Conservation (phyloP, 2,329 filamentous ascomycete species). For the Mollisiaceae sp. region DNA sequence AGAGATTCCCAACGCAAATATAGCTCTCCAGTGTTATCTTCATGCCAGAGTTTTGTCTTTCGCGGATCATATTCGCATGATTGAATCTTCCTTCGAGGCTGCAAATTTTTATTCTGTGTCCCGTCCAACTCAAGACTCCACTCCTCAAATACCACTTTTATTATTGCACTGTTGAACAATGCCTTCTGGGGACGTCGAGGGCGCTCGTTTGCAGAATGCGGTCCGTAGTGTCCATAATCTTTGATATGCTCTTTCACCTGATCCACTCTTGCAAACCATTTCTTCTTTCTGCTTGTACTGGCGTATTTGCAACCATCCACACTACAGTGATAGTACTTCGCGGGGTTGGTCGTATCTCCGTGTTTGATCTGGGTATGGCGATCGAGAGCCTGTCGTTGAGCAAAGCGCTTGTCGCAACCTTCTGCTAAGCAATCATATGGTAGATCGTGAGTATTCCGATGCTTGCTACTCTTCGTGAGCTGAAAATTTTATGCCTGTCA, state of each 20-base stretch:
- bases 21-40: not conserved
- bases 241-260: not conserved
- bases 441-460: not conserved
- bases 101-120: not conserved
- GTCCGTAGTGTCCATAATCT: not conserved
- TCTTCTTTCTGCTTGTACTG: not conserved
- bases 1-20: not conserved
- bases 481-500: too few relatives aligned
- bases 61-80: not conserved
- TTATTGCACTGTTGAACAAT: not conserved
- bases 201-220: not conserved
- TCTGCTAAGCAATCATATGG: not conserved
- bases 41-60: not conserved
- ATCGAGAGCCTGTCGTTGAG: not conserved
- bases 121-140: not conserved
- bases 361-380: not conserved
- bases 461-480: not conserved
- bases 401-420: not conserved
- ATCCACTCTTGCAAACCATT: not conserved
- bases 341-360: not conserved
- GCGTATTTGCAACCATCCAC: not conserved
- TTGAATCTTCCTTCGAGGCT: not conserved
- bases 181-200: not conserved
- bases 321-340: not conserved
- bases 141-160: not conserved